Conservation (phyloP, 225 moss, liverwort and hornwort species). For the Lunularia cruciata region DNA sequence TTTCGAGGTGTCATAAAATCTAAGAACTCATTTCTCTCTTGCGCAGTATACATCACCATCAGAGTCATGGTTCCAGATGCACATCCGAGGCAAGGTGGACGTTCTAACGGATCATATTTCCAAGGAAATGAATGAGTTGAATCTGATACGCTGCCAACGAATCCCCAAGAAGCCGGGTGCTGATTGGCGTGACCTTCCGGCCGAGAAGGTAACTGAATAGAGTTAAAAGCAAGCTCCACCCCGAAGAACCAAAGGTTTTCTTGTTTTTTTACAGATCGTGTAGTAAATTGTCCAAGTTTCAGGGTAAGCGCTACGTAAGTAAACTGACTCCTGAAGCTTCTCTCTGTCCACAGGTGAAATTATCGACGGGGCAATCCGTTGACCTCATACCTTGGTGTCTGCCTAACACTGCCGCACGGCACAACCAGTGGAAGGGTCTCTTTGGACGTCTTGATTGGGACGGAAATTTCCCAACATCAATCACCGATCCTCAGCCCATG, state of each 20-base stretch:
- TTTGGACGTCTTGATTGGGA: conserved; percentile 96
- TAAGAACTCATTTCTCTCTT: background rate
- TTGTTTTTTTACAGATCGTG: too few relatives aligned
- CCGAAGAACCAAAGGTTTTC: too few relatives aligned
- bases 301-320: too few relatives aligned
- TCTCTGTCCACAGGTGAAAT: conserved; percentile 54
- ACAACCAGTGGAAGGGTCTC: conserved; percentile 98
- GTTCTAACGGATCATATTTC: conserved; percentile 73
- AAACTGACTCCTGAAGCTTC: background rate
- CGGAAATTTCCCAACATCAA: conserved; percentile 97
- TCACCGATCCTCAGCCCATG: conserved; percentile 99
- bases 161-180: conserved; percentile 88
- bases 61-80: conserved; percentile 93
- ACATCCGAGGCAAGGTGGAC: conserved; percentile 68
- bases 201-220: conserved; percentile 66
- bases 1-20: background rate
- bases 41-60: conserved; percentile 82
- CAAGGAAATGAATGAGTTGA: conserved; percentile 97
- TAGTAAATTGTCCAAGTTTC: too few relatives aligned
- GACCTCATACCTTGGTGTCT: conserved; percentile 98
- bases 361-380: conserved; percentile 70
- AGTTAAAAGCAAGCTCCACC: too few relatives aligned
- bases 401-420: conserved; percentile 91
- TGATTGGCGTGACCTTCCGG: conserved; percentile 92
- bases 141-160: conserved; percentile 82